These are phyloP conservation scores for Fragaria nilgerrensis DNA, from an alignment of 306 rosid species.

Conservation along the genomic window DNA sequence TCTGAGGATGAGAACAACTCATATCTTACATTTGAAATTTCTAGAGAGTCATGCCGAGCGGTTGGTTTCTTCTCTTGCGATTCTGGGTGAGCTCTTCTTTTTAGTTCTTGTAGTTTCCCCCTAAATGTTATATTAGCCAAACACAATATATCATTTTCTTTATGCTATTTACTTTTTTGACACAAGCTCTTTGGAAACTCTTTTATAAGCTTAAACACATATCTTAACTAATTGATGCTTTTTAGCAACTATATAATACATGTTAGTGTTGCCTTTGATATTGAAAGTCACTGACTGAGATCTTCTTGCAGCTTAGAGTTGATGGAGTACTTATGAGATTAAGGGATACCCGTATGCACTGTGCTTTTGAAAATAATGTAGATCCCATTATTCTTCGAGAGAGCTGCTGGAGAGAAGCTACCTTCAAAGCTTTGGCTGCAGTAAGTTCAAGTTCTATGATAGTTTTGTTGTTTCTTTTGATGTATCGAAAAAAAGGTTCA, in stretches of 20 bases:
- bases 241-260: background rate
- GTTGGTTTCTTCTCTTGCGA: constrained; percentile 95
- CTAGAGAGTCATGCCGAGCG: constrained; percentile 94
- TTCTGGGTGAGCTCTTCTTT: constrained; percentile 74
- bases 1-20: constrained; percentile 30
- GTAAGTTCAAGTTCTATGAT: constrained; percentile 46
- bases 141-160: background rate
- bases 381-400: constrained; percentile 73
- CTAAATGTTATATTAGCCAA: constrained; percentile 9
- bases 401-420: constrained; percentile 95
- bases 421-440: constrained; percentile 70
- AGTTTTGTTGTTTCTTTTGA: no score
- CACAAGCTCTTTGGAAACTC: background rate
- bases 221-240: background rate
- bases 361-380: constrained; percentile 53
- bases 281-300: constrained; percentile 17
- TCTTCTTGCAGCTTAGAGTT: constrained; percentile 81
- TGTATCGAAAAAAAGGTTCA: constrained; percentile 21
- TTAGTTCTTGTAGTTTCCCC: constrained; percentile 11
- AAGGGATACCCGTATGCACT: constrained; percentile 94
- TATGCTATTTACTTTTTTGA: background rate
- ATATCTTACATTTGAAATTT: constrained; percentile 34
- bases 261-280: background rate
- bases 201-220: background rate
- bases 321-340: constrained; percentile 94